These are phyloP conservation scores for Aechmea fasciata DNA, from an alignment of 176 grass and related monocot species.

Conservation along the genomic window DNA sequence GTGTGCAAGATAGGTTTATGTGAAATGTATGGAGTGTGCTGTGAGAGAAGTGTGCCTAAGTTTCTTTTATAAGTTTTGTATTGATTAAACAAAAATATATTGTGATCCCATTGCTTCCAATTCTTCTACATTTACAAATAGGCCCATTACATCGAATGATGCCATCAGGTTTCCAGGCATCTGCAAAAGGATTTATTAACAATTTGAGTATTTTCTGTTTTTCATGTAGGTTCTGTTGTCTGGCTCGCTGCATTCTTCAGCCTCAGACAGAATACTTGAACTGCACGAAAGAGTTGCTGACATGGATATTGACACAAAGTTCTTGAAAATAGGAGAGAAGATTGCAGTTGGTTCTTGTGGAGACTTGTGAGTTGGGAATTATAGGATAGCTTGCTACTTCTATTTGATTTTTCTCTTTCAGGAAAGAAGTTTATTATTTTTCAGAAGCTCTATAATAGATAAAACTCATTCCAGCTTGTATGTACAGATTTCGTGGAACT, in stretches of 20 bases:
- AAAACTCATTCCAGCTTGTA: slow-evolving; percentile 10
- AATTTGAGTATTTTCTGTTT: slow-evolving; percentile 3
- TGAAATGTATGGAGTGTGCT: too few relatives aligned
- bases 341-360: slow-evolving; percentile 91
- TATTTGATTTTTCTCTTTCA: slow-evolving; percentile 6
- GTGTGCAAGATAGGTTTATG: too few relatives aligned
- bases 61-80: too few relatives aligned
- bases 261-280: slow-evolving; percentile 40
- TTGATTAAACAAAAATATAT: too few relatives aligned
- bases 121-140: too few relatives aligned
- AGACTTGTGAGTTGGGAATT: slow-evolving; percentile 52
- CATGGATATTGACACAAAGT: slow-evolving; percentile 63
- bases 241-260: slow-evolving; percentile 43
- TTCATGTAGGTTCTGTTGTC: slow-evolving; percentile 47
- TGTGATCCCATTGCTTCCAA: too few relatives aligned
- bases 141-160: too few relatives aligned
- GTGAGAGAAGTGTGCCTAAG: too few relatives aligned
- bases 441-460: background rate
- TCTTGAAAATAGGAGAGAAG: slow-evolving; percentile 56
- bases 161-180: too few relatives aligned
- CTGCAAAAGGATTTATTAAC: too few relatives aligned
- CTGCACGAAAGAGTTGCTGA: slow-evolving; percentile 46
- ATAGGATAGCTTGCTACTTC: background rate
- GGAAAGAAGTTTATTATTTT: background rate
- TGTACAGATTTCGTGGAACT: slow-evolving; percentile 62